A percentile compares a stretch with the other conserved stretches of the same genome.
Conservation (phyloP, 2,329 filamentous ascomycete genomes). For the Hypoxylon sp. region DNA sequence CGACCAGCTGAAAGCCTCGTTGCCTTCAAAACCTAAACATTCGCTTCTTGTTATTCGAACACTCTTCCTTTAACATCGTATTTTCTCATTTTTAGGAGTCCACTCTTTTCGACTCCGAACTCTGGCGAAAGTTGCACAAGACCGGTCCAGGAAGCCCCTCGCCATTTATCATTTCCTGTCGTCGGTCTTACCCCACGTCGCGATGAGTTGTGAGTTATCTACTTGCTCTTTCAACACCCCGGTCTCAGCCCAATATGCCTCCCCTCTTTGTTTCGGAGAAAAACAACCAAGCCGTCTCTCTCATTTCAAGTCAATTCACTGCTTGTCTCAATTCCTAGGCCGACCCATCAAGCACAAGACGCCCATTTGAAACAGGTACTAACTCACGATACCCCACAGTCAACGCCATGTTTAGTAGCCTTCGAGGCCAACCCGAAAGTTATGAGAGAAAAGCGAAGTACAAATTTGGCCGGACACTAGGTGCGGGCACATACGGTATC, state of each 20-base stretch:
- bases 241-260: slow-evolving; percentile 11
- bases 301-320: slow-evolving; percentile 24
- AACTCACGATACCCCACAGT: slow-evolving; percentile 65
- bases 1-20: slow-evolving; percentile 26
- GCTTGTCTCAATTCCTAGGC: slow-evolving; percentile 10
- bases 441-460: slow-evolving; percentile 99
- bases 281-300: slow-evolving; percentile 21
- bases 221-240: slow-evolving; percentile 42
- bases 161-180: slow-evolving; percentile 24
- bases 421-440: slow-evolving; percentile 95
- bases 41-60: background rate
- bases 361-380: slow-evolving; percentile 20
- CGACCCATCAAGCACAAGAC: slow-evolving; percentile 20
- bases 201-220: slow-evolving; percentile 60
- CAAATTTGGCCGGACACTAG: slow-evolving; percentile 91
- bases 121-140: slow-evolving; percentile 20
- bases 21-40: slow-evolving; percentile 10
- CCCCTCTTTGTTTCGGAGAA: slow-evolving; percentile 24
- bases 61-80: background rate
- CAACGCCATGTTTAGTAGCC: slow-evolving; percentile 91
- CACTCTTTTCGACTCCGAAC: slow-evolving; percentile 12
- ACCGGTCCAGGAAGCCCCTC: slow-evolving; percentile 29
- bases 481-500: slow-evolving; percentile 97
- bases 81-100: background rate
- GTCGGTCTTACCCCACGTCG: slow-evolving; percentile 46